Conservation (phyloP, 1,284 basidiomycete genomes). For the Cutaneotrichosporon sp. region DNA sequence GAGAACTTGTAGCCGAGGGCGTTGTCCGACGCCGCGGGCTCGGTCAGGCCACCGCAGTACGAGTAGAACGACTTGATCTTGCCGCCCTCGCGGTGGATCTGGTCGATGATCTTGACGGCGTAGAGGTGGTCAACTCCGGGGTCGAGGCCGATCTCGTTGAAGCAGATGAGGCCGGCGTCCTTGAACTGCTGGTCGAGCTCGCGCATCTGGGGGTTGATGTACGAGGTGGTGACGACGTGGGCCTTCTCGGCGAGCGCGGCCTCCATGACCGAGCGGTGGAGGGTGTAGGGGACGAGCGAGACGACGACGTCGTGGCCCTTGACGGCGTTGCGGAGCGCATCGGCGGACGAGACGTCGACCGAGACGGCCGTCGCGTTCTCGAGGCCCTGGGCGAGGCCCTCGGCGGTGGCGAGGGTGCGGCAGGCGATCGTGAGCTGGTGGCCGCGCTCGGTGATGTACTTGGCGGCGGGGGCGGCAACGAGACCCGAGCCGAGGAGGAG, state of each 20-base stretch:
- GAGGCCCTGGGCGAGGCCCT: slow-evolving; percentile 69
- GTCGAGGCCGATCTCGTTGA: slow-evolving; percentile 95
- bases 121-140: slow-evolving; percentile 82
- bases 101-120: slow-evolving; percentile 94
- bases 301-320: slow-evolving; percentile 91
- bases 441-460: slow-evolving; percentile 83
- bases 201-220: slow-evolving; percentile 85
- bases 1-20: slow-evolving; percentile 99
- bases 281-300: slow-evolving; percentile 93
- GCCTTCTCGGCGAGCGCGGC: slow-evolving; percentile 89
- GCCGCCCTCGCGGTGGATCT: slow-evolving; percentile 91
- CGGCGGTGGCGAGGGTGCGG: slow-evolving; percentile 74
- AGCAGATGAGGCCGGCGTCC: slow-evolving; percentile 87
- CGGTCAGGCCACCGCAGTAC: slow-evolving; percentile 95
- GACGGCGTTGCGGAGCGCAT: slow-evolving; percentile 75
- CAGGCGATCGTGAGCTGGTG: slow-evolving; percentile 86
- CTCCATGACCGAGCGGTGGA: slow-evolving; percentile 89
- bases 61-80: slow-evolving; percentile 95
- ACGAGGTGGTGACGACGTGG: slow-evolving; percentile 95
- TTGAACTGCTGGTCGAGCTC: slow-evolving; percentile 81
- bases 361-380: slow-evolving; percentile 71
- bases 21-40: slow-evolving; percentile 80
- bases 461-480: slow-evolving; percentile 90
- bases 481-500: slow-evolving; percentile 93
- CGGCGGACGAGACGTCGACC: slow-evolving; percentile 76